Percentiles rank a stretch among this genome's conserved stretches.
Conservation (phyloP, 805 yeast genomes). For the Zygotorulaspora sp. region DNA sequence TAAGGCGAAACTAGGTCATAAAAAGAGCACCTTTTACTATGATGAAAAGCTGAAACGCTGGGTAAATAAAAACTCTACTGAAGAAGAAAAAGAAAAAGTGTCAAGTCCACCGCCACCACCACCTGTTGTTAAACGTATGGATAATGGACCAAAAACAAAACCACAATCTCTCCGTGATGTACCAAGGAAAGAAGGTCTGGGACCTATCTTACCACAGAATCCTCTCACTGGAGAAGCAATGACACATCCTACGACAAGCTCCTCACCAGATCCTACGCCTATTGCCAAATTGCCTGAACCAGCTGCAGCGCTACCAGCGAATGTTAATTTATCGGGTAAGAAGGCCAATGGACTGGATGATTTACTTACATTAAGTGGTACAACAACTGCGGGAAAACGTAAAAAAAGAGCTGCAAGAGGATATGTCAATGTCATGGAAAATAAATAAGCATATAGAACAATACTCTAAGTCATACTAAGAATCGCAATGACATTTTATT, state of each 20-base stretch:
- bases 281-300: slow-evolving; percentile 2
- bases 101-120: slow-evolving; percentile 67
- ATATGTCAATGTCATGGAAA: slow-evolving; percentile 62
- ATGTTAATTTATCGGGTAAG: slow-evolving; percentile 30
- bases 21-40: slow-evolving; percentile 59
- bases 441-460: slow-evolving; percentile 11
- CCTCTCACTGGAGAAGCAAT: slow-evolving; percentile 36
- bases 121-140: slow-evolving; percentile 39
- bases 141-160: slow-evolving; percentile 31
- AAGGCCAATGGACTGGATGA: slow-evolving; percentile 46
- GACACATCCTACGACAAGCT: slow-evolving; percentile 5
- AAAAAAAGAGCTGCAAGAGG: slow-evolving; percentile 49
- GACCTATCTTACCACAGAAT: slow-evolving; percentile 34
- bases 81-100: slow-evolving; percentile 55
- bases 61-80: slow-evolving; percentile 67
- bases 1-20: slow-evolving; percentile 82
- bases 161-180: slow-evolving; percentile 38
- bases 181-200: slow-evolving; percentile 17
- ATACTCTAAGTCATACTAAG: too few relatives aligned
- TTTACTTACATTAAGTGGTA: slow-evolving; percentile 38
- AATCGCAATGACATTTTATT: too few relatives aligned
- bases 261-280: not conserved
- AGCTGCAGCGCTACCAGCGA: slow-evolving; percentile 15
- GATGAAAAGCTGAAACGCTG: slow-evolving; percentile 84
- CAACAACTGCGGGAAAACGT: slow-evolving; percentile 34